Base-by-base conservation (phyloP, 1,284 basidiomycete species). In the Sphagnurus paluster region DNA sequence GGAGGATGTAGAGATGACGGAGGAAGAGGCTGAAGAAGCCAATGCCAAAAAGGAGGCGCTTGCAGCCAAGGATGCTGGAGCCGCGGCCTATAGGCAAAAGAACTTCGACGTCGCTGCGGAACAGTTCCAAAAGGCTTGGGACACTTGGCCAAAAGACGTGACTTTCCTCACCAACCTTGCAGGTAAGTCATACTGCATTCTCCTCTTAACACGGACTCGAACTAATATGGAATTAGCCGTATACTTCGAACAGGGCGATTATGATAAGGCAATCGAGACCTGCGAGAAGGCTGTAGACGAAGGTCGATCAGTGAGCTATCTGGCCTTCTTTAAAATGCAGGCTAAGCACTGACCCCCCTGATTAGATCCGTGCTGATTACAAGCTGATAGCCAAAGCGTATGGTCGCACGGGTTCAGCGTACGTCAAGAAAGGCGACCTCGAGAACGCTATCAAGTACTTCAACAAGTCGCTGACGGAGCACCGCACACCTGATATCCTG, bases 271-370 rank as follows among this genome's bases (percentile, higher is more conserved):
- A 53, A 96, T 99, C 60, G 89, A 95, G 68, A 84, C 84, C 0
- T 97, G 93, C 63, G 85, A 97, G 61, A 93, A 93, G 70, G 97
- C 97, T 16, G 87, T 94, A 33, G 96, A 99, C 23, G 90, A 98
- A 64, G 96, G 93, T 29, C 86, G 95, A 55, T 76, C 73, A 48
- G 84, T 87, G 57, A 44, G 73, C 63, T 19, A 38, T 4, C 33
- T 35, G 30, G n/a, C 16, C 26, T 25, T 35, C 29, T 37, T 20
- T 17, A n/a, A n/a, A 32, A n/a, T n/a, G 10, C 2, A 14, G 30
- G n/a, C n/a, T 14, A 14, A 16, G 17, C 17, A 41, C 17, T 36
- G 36, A 41, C 19, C 35, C 10, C 19, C 38, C 43, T 26, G 16
- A 21, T 24, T 55, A 90, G 89, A 63, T 88, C 40, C 85, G 86